Conservation (phyloP, 2,329 filamentous ascomycete genomes). For the Fragosphaeria purpurea region DNA sequence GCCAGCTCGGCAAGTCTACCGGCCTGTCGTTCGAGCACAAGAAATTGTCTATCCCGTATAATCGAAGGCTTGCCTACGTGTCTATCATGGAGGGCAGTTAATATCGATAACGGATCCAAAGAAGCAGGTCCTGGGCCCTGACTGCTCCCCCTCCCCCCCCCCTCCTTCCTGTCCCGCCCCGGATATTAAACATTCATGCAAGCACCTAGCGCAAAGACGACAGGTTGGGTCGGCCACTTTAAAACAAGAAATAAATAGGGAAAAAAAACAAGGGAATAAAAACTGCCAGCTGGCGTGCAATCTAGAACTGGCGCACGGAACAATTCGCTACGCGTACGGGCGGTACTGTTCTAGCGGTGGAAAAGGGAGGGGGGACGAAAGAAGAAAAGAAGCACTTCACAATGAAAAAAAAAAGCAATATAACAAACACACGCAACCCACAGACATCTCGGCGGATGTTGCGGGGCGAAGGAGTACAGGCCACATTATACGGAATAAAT, state of each 20-base stretch:
- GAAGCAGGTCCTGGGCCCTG: constrained; percentile 1
- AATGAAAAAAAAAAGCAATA: neutral
- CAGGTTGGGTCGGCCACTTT: constrained; percentile 4
- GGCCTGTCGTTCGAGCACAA: no score
- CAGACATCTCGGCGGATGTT: no score
- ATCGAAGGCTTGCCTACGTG: no score
- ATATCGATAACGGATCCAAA: constrained; percentile 1
- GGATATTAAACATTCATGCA: constrained; percentile 14
- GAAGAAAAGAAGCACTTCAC: neutral
- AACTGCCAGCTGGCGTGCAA: neutral
- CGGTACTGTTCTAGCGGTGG: no score
- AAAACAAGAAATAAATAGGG: neutral
- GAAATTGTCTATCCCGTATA: no score
- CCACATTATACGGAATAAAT: no score
- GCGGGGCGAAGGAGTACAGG: no score
- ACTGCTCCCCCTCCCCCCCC: neutral
- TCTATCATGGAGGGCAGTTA: no score
- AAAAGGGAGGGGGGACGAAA: neutral
- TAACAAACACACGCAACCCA: neutral
- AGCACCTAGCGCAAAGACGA: constrained; percentile 3
- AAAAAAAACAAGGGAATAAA: neutral
- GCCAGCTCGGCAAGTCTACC: no score
- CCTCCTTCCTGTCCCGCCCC: constrained; percentile 6
- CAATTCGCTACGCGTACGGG: no score
- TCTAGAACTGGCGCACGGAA: neutral